A percentile compares a stretch with the other conserved stretches of the same genome.
Conservation (phyloP, 148 eudicot species). For the Camellia sinensis region DNA sequence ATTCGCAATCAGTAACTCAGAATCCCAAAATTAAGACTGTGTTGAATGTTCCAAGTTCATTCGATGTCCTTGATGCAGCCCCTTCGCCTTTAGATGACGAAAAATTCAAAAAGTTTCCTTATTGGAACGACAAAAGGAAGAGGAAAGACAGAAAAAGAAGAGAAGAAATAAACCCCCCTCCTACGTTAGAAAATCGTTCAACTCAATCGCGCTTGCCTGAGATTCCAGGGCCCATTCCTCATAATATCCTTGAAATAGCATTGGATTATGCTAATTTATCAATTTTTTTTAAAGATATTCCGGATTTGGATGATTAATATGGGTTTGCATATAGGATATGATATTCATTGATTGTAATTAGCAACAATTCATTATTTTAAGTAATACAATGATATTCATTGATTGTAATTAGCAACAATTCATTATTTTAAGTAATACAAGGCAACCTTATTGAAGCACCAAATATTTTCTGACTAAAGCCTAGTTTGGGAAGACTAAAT, state of each 20-base stretch:
- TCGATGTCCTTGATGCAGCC: background rate
- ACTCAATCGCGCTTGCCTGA: background rate
- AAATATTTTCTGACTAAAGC: no score
- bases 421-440: no score
- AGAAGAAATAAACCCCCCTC: background rate
- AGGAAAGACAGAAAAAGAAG: background rate
- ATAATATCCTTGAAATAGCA: background rate
- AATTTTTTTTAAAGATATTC: background rate
- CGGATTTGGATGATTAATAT: background rate
- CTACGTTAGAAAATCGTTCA: background rate
- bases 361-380: background rate
- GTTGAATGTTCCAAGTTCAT: background rate
- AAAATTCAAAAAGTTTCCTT: background rate
- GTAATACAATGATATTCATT: background rate
- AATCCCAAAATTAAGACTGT: background rate
- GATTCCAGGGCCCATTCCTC: background rate
- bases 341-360: background rate
- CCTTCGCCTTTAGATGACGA: background rate
- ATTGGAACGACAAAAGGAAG: background rate
- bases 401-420: no score
- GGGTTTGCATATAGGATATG: background rate
- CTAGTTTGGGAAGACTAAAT: no score
- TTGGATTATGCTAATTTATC: background rate
- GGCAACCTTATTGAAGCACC: no score
- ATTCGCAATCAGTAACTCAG: background rate